Percentiles rank a stretch among this genome's conserved stretches.
Evolutionary conservation across 139 green algal genomes (phyloP).

Genomic region (Volvox reticuliferus): DNA sequence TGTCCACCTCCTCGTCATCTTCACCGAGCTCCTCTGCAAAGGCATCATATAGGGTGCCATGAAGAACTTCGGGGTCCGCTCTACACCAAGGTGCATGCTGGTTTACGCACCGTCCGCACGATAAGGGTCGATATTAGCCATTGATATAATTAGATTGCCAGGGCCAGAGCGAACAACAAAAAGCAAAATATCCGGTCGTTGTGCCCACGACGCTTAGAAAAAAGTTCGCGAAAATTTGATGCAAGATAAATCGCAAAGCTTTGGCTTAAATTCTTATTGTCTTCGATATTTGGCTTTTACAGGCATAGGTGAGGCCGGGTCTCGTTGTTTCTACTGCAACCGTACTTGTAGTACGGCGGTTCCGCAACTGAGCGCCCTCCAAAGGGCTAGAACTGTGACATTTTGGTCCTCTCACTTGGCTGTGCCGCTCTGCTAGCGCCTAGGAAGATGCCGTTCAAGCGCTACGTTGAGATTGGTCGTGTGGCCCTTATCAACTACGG

Average conservation of each 20-base stretch:
- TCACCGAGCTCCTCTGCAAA: conserved; percentile 23
- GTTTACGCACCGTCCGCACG: conserved; percentile 15
- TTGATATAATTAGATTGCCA: background rate
- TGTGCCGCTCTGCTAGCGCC: conserved; percentile 26
- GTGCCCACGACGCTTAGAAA: conserved; percentile 26
- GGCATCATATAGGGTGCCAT: background rate
- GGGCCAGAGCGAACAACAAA: background rate
- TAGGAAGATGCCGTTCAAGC: conserved; percentile 88
- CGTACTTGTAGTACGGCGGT: too few species aligned
- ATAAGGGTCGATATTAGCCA: conserved; percentile 35
- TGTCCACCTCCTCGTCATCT: conserved; percentile 47
- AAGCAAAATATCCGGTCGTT: background rate
- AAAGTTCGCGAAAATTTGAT: background rate
- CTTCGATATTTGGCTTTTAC: too few species aligned
- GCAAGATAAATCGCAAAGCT: background rate
- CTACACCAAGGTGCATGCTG: background rate
- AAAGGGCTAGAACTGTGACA: background rate
- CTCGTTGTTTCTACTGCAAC: too few species aligned
- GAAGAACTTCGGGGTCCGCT: background rate
- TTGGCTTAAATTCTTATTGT: too few species aligned
- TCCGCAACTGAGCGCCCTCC: too few species aligned
- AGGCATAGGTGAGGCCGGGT: too few species aligned
- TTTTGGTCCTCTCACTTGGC: conserved; percentile 16
- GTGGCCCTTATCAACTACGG: conserved; percentile 95
- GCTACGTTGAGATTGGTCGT: conserved; percentile 96